Base-by-base conservation (phyloP, 495 filamentous ascomycete genomes). In the Usnea hakonensis region DNA sequence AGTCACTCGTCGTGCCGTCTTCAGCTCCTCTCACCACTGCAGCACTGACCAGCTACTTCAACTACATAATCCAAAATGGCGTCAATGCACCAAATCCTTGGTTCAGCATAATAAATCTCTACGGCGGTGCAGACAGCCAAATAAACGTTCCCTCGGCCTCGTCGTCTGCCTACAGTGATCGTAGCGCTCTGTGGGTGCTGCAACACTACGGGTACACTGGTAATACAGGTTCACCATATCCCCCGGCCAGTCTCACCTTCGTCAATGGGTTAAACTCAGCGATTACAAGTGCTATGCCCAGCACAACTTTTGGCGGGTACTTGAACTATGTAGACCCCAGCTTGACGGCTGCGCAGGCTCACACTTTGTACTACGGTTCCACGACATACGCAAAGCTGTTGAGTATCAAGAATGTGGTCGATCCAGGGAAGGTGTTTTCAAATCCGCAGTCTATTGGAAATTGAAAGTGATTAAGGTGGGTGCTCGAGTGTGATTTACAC, bases 311-410 rank as follows among this genome's bases (percentile, higher is more conserved):
- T 56, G 74, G 72, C 2, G 84, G 78, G 0, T 89, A 88, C 68
- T 73, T 85, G 1, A 87, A 86, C 41, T 88, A 88, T 65, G 78
- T 87, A 17, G 86, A 89, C 69, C 80, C 83, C 9, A 74, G 68
- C 13, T 67, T 86, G 62, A 70, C 65, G 10, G 63, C 77, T 19
- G 62, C 48, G 14, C 69, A 78, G 55, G 79, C 82, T 6, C 65
- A 67, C 38, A 35, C 19, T 2, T 30, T 61, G 38, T 67, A 67
- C 38, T 89, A 85, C 78, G 83, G 83, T 1, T 60, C 70, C 1
- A 76, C 76, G 37, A 69, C 82, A 36, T 75, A 79, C 54, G 60
- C 55, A 50, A 72, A 56, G 32, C 68, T 89, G 62, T 57, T 75
- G 41, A 60, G 64, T 32, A 69, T 87, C 30, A 89, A 89, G 76